Conservation (phyloP, 805 yeast genomes). For the Cyberlindnera lachancei region DNA sequence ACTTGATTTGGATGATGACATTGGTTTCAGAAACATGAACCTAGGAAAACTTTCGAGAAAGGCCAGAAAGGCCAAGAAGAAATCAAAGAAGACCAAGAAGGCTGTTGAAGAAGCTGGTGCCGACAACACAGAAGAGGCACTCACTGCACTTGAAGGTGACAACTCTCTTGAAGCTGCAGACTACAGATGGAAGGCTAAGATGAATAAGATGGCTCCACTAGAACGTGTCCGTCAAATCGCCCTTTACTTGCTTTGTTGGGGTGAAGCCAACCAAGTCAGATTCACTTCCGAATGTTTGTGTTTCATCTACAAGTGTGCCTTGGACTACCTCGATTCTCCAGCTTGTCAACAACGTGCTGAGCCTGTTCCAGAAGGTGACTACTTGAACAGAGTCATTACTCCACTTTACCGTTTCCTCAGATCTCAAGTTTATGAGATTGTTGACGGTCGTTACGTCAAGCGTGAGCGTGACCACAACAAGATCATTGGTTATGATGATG, state of each 20-base stretch:
- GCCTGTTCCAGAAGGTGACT: constrained; percentile 84
- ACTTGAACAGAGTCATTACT: constrained; percentile 83
- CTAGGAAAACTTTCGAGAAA: constrained; percentile 70
- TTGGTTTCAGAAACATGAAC: constrained; percentile 77
- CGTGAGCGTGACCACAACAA: constrained; percentile 81
- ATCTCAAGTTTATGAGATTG: constrained; percentile 74
- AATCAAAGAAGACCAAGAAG: constrained; percentile 67
- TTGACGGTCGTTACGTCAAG: constrained; percentile 74
- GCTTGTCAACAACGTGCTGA: constrained; percentile 83
- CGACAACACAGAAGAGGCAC: constrained; percentile 50
- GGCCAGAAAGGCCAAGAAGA: constrained; percentile 75
- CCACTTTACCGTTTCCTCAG: constrained; percentile 79
- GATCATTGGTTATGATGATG: constrained; percentile 92
- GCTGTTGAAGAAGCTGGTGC: constrained; percentile 57
- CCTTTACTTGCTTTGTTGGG: constrained; percentile 72
- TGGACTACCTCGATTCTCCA: constrained; percentile 82
- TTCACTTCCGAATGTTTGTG: constrained; percentile 86
- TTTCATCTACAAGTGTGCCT: constrained; percentile 92
- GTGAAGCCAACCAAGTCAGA: constrained; percentile 91
- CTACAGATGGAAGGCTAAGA: constrained; percentile 75
- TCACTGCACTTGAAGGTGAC: constrained; percentile 71
- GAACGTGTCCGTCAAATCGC: constrained; percentile 78
- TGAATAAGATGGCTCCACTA: constrained; percentile 65
- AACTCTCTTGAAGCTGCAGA: constrained; percentile 78
- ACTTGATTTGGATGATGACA: constrained; percentile 75